Evolutionary conservation across 1,284 basidiomycete genomes (phyloP).

Genomic region (Clitocybe nebularis): DNA sequence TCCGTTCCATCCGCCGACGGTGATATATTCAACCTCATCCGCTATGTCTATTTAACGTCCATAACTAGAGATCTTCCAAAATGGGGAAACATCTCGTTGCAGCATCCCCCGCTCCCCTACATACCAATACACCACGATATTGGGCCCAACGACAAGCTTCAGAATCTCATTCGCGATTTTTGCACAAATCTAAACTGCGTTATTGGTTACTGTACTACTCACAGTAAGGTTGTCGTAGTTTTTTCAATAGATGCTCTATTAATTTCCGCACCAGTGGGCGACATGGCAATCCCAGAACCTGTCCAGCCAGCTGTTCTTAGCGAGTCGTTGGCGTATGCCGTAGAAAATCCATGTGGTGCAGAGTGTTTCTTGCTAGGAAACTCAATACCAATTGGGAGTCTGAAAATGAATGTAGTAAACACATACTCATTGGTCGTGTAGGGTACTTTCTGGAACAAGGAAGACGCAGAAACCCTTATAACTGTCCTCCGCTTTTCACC

Average conservation of each 20-base stretch:
- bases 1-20: constrained; percentile 32
- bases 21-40: constrained; percentile 13
- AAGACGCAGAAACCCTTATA: constrained; percentile 28
- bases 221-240: constrained; percentile 32
- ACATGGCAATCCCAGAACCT: constrained; percentile 25
- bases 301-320: constrained; percentile 21
- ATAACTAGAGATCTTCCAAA: constrained; percentile 26
- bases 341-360: constrained; percentile 29
- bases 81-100: constrained; percentile 21
- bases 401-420: neutral
- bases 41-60: neutral
- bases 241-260: neutral
- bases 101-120: constrained; percentile 16
- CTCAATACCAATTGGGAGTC: constrained; percentile 5
- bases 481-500: constrained; percentile 30
- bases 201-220: constrained; percentile 46
- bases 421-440: constrained; percentile 5
- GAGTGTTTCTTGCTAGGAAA: constrained; percentile 35
- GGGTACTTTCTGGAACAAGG: constrained; percentile 27
- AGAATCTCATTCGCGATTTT: constrained; percentile 37
- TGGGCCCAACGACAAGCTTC: constrained; percentile 14
- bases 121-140: constrained; percentile 8
- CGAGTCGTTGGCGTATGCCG: constrained; percentile 18
- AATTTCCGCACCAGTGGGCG: constrained; percentile 24
- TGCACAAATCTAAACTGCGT: constrained; percentile 53